These are phyloP conservation scores for Solanum chmielewskii DNA, from an alignment of 257 asterid genomes.

Conservation along the genomic window DNA sequence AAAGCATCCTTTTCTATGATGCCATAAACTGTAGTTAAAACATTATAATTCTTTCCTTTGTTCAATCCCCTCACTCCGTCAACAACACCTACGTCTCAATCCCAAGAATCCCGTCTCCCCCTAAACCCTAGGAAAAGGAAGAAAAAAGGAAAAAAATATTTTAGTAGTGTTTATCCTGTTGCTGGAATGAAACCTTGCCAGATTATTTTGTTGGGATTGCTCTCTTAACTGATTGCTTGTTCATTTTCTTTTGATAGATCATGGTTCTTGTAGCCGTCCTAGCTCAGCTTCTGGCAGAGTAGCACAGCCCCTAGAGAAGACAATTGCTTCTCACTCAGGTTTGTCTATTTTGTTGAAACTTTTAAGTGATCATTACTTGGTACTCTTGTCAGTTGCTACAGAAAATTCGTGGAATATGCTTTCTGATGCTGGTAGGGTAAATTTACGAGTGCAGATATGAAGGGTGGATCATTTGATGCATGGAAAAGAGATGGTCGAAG, in stretches of 20 bases:
- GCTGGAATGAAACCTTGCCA: neutral
- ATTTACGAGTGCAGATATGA: slow-evolving; percentile 39
- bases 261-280: slow-evolving; percentile 40
- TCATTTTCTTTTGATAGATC: slow-evolving; percentile 37
- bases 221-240: neutral
- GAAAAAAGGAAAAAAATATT: neutral
- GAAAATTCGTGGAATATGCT: neutral
- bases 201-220: neutral
- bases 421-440: neutral
- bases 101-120: neutral
- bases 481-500: slow-evolving; percentile 49
- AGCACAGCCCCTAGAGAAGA: slow-evolving; percentile 27
- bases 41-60: neutral
- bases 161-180: neutral
- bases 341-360: slow-evolving; percentile 8
- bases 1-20: neutral
- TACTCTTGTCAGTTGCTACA: neutral
- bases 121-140: neutral
- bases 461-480: slow-evolving; percentile 29
- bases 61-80: neutral
- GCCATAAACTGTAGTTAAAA: neutral
- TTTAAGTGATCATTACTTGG: neutral
- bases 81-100: neutral
- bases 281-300: slow-evolving; percentile 59
- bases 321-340: slow-evolving; percentile 46